Base-by-base conservation (phyloP, 192 early-diverging fungal genomes). In the Coemansia sp. region DNA sequence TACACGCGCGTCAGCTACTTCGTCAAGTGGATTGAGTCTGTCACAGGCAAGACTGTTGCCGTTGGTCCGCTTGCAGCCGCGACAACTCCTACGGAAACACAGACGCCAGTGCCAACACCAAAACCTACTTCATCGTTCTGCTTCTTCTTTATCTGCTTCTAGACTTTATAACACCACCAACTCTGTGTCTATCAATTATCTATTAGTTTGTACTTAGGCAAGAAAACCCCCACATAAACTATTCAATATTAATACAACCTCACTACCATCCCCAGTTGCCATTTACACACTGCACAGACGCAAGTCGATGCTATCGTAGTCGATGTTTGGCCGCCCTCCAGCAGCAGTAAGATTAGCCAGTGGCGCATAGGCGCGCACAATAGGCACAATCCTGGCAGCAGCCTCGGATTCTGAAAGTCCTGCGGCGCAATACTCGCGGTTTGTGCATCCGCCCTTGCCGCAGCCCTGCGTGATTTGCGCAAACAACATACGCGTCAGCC, bases 391-490 rank as follows among this genome's bases (percentile, higher is more conserved):
- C 47, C 49, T 70, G 13, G 74, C 68, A 3, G 71, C 71, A 4
- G 71, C 69, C 21, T 67, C 74, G 0, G 74, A 63, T 37, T 76
- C 59, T 4, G 69, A 61, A 18, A 71, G 36, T 2, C 79, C 79
- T 3, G 79, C 65, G 0, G 79, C 74, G 40, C 83, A 80, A 9
- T 26, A 54, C 51, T 15, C 8, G 61, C 70, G 62, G 67, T 95
- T 97, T 41, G 61, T 61, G 66, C 95, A 97, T 72, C 80, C 82
- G 11, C 9, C 43, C 63, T 83, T 83, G 19, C 88, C 89, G 67
- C 95, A 97, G 0, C 95, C 95, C 1, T 61, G 66, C 8, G 91
- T 92, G 46, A 97, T 65, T 65, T 98, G 95, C 11, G 76, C 42
- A 74, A 94, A 92, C 71, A 93, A 86, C 45, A 83, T 77, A 10